These are phyloP conservation scores for Sphenostylis stenocarpa DNA, from an alignment of 306 rosid genomes.

Conservation along the genomic window DNA sequence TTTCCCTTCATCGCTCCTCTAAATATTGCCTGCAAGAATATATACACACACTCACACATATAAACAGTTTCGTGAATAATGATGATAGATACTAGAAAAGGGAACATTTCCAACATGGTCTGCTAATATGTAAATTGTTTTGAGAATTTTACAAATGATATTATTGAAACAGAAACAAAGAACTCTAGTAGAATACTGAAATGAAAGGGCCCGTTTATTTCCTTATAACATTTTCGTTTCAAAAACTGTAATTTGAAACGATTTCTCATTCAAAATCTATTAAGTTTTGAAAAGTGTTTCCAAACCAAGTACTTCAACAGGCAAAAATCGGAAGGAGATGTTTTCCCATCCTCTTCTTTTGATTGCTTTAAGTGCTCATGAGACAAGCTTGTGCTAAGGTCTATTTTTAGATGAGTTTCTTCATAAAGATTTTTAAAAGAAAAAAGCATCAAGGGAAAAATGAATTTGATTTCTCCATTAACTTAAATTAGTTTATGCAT, in stretches of 20 bases:
- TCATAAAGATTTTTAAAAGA: no score
- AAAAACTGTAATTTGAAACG: not conserved
- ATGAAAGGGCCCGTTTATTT: not conserved
- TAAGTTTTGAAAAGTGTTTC: not conserved
- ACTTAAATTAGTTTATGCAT: no score
- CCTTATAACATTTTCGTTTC: not conserved
- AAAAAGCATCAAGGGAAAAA: no score
- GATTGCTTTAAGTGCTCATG: not conserved
- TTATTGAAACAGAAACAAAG: not conserved
- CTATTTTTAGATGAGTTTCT: no score
- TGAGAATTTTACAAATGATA: not conserved
- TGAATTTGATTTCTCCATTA: no score
- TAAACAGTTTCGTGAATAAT: conserved; percentile 23
- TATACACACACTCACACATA: no score
- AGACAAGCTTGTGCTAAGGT: not conserved
- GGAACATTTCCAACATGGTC: not conserved
- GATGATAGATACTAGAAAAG: not conserved
- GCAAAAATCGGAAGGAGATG: not conserved
- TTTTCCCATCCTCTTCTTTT: not conserved
- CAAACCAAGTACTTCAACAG: not conserved
- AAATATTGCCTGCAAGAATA: conserved; percentile 64
- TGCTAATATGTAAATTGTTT: not conserved
- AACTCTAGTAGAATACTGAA: not conserved
- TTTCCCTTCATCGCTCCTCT: conserved; percentile 93
- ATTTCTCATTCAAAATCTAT: not conserved